Evolutionary conservation across 306 rosid species (phyloP), one percentile per base, ranked within the genome.

Genomic region (Citrullus colocynthis): DNA sequence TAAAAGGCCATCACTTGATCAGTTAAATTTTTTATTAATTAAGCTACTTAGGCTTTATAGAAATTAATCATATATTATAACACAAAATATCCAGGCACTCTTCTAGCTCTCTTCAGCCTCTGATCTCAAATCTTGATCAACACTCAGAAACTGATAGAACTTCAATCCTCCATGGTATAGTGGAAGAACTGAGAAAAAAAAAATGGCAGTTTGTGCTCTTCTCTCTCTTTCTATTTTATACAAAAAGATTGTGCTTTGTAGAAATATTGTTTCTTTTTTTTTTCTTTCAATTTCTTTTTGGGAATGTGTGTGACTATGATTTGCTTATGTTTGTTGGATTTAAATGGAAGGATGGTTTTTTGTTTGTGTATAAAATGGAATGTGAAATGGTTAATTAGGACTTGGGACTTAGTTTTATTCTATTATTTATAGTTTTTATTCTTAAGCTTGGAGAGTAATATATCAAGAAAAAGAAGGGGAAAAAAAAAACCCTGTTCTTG

Each of bases 1-100:
- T 32, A 32, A 24, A 16, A n/a, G 20, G 7, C 4, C 77, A 30
- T 73, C 77, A 73, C 77, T 73, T 73, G 77, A 73, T 73, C 45
- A 51, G 28, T 73, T 74, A 74, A 74, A 74, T 74, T 63, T 52
- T 36, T 54, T 74, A 15, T 30, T 48, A 30, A 58, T 48, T 62
- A 15, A 30, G 39, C n/a, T 71, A 72, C 60, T 72, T 72, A 73
- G 77, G 42, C 16, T 32, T 32, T 72, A 74, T 74, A 74, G 45
- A 74, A 24, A 54, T 30, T 74, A 74, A 42, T 51, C 48, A 51
- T 48, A 48, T 48, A 48, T 48, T 48, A 48, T 48, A 49, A 30
- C 42, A 48, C 4, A 72, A 72, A 48, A 70, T 72, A 71, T 71
- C 41, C 59, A 71, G 59, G 76, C 75, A 14, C 76, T 71, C 59